These are phyloP conservation scores for Sungouiella thailandica DNA, from an alignment of 805 yeast genomes.

Conservation along the genomic window DNA sequence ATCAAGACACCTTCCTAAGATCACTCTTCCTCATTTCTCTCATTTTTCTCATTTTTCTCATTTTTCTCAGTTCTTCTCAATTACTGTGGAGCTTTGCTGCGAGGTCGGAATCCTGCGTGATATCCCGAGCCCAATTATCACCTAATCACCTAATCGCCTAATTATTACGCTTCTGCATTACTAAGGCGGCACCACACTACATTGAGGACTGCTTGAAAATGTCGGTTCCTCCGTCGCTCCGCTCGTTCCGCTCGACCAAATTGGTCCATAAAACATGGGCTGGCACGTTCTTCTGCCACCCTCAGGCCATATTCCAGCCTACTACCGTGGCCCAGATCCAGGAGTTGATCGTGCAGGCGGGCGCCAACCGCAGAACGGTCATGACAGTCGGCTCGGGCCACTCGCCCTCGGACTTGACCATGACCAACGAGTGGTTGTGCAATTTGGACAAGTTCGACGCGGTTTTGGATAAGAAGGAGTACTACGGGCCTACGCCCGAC, in stretches of 20 bases:
- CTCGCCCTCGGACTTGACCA: slow-evolving; percentile 87
- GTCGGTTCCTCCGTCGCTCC: slow-evolving; percentile 31
- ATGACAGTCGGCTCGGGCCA: slow-evolving; percentile 92
- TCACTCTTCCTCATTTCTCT: too few relatives aligned
- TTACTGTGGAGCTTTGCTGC: too few relatives aligned
- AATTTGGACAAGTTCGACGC: slow-evolving; percentile 71
- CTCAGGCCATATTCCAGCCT: slow-evolving; percentile 80
- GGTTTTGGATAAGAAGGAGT: slow-evolving; percentile 45
- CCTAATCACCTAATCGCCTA: too few relatives aligned
- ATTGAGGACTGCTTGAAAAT: too few relatives aligned
- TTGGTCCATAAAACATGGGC: slow-evolving; percentile 79
- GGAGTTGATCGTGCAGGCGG: slow-evolving; percentile 63
- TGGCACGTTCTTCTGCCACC: slow-evolving; percentile 72
- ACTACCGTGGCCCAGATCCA: slow-evolving; percentile 59
- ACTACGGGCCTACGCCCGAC: slow-evolving; percentile 33
- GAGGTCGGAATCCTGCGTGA: too few relatives aligned
- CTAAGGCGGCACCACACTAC: too few relatives aligned
- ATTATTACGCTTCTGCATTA: too few relatives aligned
- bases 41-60: too few relatives aligned
- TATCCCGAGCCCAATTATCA: too few relatives aligned
- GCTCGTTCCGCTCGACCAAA: slow-evolving; percentile 35
- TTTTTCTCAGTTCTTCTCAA: too few relatives aligned
- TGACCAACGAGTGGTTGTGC: slow-evolving; percentile 84
- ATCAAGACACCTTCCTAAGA: too few relatives aligned
- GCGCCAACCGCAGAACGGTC: slow-evolving; percentile 53